Conservation (phyloP, 352 stramenopile species). For the Peronospora destructor region DNA sequence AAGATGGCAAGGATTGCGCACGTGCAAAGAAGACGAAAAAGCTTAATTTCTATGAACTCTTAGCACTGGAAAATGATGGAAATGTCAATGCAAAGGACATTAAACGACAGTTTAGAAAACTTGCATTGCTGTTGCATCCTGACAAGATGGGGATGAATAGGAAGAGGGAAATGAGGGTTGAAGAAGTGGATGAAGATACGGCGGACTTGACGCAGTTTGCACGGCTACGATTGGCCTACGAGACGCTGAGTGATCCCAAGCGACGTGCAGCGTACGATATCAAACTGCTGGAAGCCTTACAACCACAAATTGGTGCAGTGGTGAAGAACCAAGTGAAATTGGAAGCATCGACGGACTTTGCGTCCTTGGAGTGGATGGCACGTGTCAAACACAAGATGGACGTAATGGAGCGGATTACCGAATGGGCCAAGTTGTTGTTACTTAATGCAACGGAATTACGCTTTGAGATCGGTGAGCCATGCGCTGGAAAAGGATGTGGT, state of each 20-base stretch:
- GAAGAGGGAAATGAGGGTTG: conserved; percentile 4
- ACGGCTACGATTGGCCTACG: conserved; percentile 56
- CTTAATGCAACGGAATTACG: conserved; percentile 60
- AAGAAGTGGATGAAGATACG: conserved; percentile 7
- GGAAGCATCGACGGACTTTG: conserved; percentile 65
- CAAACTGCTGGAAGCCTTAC: conserved; percentile 29
- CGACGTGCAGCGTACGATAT: conserved; percentile 51
- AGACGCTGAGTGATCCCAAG: conserved; percentile 59
- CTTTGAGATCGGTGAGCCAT: conserved; percentile 66
- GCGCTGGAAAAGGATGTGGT: conserved; percentile 46
- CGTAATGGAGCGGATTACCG: conserved; percentile 69
- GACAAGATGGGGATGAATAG: conserved; percentile 43
- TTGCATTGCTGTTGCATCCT: conserved; percentile 59
- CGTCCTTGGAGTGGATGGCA: conserved; percentile 76
- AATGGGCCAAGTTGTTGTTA: conserved; percentile 59
- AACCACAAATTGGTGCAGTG: conserved; percentile 12
- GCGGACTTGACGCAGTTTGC: conserved; percentile 52
- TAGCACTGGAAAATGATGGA: conserved; percentile 30
- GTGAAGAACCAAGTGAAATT: conserved; percentile 60
- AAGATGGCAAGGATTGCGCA: conserved; percentile 27
- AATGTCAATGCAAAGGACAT: conserved; percentile 39
- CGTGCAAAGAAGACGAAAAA: conserved; percentile 26
- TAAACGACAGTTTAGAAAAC: conserved; percentile 59
- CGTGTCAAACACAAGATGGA: conserved; percentile 84
- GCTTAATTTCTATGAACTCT: conserved; percentile 60